Evolutionary conservation across 148 eudicot genomes (phyloP).

Genomic region (Camellia japonica): DNA sequence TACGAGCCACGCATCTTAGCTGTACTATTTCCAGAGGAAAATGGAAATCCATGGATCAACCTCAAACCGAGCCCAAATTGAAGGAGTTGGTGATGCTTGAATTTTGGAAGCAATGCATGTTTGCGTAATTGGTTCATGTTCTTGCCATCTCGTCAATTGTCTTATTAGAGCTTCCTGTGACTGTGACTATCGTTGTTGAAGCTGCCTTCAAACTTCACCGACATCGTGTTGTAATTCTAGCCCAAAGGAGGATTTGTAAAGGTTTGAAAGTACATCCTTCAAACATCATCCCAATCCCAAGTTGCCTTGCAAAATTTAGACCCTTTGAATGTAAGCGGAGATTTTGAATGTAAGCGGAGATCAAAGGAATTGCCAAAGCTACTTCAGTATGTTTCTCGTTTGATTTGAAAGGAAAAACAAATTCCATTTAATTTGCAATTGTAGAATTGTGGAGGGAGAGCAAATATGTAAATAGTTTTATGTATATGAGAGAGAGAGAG

Average conservation of each 20-base stretch:
- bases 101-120: neutral
- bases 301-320: neutral
- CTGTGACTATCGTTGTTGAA: neutral
- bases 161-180: neutral
- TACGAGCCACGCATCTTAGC: neutral
- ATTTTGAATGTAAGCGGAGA: neutral
- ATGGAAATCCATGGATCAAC: neutral
- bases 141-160: neutral
- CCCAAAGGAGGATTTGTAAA: neutral
- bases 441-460: neutral
- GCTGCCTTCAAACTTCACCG: neutral
- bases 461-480: constrained; percentile 9
- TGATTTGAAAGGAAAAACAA: neutral
- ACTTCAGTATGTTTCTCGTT: neutral
- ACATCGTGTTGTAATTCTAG: neutral
- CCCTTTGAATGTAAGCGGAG: neutral
- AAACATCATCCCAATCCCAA: neutral
- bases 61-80: neutral
- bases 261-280: neutral
- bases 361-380: neutral
- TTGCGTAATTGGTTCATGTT: neutral
- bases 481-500: neutral
- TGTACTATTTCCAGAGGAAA: neutral
- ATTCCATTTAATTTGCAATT: neutral
- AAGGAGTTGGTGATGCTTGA: neutral